Percentiles rank a stretch among this genome's conserved stretches.
Conservation (phyloP, 208 protist species). For the Acanthamoeba healyi region DNA sequence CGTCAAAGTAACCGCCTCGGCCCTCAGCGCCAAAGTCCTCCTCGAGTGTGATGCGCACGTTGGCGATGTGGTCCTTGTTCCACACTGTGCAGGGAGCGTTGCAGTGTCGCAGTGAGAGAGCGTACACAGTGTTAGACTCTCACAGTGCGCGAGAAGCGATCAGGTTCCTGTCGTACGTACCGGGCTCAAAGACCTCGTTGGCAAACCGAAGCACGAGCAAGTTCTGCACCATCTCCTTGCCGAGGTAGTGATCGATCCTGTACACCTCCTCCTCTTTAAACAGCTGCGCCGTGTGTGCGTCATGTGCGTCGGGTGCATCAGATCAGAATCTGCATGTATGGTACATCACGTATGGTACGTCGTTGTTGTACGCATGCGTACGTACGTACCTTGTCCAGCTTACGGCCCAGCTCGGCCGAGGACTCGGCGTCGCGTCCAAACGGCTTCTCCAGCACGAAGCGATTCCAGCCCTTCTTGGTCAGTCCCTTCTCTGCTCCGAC, state of each 20-base stretch:
- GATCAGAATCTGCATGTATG: too few species aligned
- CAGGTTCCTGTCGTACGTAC: too few species aligned
- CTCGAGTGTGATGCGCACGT: conserved; percentile 90
- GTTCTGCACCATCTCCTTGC: conserved; percentile 92
- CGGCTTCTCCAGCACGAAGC: conserved; percentile 91
- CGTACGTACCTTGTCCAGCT: not conserved
- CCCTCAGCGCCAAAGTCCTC: conserved; percentile 87
- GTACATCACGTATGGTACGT: too few species aligned
- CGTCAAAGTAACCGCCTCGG: conserved; percentile 90
- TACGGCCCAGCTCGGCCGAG: conserved; percentile 48
- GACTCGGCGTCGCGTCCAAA: conserved; percentile 88
- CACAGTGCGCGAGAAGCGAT: too few species aligned
- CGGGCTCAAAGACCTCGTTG: conserved; percentile 88
- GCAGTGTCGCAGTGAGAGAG: too few species aligned
- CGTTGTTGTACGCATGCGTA: too few species aligned
- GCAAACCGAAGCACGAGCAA: conserved; percentile 89
- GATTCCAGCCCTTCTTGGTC: conserved; percentile 77
- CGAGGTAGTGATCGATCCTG: conserved; percentile 91
- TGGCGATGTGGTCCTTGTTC: conserved; percentile 88
- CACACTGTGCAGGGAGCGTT: conserved; percentile 86
- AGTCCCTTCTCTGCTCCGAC: not conserved
- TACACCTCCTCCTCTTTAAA: conserved; percentile 88
- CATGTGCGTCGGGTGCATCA: too few species aligned
- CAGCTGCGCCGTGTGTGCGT: not conserved
- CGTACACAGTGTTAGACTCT: too few species aligned